Base-by-base conservation (phyloP, 2,329 filamentous ascomycete genomes). In the Phialophora tarda region DNA sequence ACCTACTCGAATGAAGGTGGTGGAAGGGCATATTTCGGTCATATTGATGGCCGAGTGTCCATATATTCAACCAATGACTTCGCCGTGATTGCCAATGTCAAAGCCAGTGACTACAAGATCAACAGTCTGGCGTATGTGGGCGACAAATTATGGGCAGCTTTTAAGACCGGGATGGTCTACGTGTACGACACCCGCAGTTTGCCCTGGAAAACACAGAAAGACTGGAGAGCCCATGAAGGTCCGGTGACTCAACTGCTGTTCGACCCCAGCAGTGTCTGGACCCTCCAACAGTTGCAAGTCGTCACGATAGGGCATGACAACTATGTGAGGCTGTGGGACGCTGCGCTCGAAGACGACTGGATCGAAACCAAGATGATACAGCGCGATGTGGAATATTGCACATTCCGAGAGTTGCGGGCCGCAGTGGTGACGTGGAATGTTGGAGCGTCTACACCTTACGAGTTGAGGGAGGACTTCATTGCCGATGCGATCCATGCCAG, bases 361-460 rank as follows among this genome's bases (percentile, higher is more conserved):
- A 83, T 98, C n/a, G 93, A 97, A 78, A 83, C 84, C 41, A 87
- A 92, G 69, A 96, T 99, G 93, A 92, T 96, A 75, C 84, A 86
- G 34, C 88, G 89, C 68, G 93, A 97, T 73, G 83, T 86, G 0
- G 86, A 95, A 57, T 98, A 92, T 75, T 97, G 93, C 81, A 85
- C 86, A 30, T 97, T 98, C 77, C 85, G 93, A 62, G 89, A 96
- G 73, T 83, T 98, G 64, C 89, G 88, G 57, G 89, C 91, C 12
- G 82, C 92, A 44, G 87, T 97, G 28, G 85, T 98, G 82, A 97
- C 93, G 0, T 99, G 95, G 95, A 99, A 99, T 76, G 94, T 93
- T 1, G 95, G 95, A 1, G 95, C 95, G n/a, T 90, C 90, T 17
- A 97, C 95, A n/a, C 95, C 95, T 0, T 89, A 88, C 65, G 91